Base-by-base conservation (phyloP, 2,329 filamentous ascomycete genomes). In the Lachnellula occidentalis region DNA sequence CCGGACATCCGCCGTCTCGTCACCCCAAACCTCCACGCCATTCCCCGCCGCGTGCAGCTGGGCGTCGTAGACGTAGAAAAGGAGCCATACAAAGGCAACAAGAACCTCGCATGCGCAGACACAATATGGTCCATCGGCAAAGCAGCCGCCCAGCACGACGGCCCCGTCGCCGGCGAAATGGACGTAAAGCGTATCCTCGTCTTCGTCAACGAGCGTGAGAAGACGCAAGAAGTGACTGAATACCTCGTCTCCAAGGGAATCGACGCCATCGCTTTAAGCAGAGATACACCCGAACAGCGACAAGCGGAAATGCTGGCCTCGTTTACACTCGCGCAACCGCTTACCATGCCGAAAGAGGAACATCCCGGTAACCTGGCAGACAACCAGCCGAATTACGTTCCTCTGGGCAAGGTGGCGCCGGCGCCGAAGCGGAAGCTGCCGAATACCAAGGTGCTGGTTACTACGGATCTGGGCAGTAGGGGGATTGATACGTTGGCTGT, bases 201-300 rank as follows among this genome's bases (percentile, higher is more conserved):
- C 3, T 97, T 97, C 66, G 92, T 97, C 69, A 97, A 97, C 71
- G 91, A 97, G 76, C 87, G 94, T 36, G 91, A 96, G 67, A 90
- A 89, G 67, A 90, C 92, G 0, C 81, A 87, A 54, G 83, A 92
- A 66, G 79, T 99, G 0, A 86, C 92, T 12, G 74, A 85, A 1
- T 99, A 88, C 69, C 82, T 99, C 0, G 75, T 77, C 12, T 81
- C 81, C 49, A 96, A 96, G 74, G 92, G 92, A 53, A 91, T 99
- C 64, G 87, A 96, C 62, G 92, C 92, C 5, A 77, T 88, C 14
- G 88, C 92, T 0, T 78, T 99, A 53, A 90, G 90, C 65, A 82
- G 94, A 50, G 94, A 99, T 70, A 90, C 88, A 0, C 79, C 84
- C 17, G 87, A 92, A 62, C 81, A 86, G 58, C 85, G 90, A 11